A percentile compares a stretch with the other conserved stretches of the same genome.
Evolutionary conservation across 192 early-diverging fungal species (phyloP).

Genomic region (Rhizophlyctis rosea): DNA sequence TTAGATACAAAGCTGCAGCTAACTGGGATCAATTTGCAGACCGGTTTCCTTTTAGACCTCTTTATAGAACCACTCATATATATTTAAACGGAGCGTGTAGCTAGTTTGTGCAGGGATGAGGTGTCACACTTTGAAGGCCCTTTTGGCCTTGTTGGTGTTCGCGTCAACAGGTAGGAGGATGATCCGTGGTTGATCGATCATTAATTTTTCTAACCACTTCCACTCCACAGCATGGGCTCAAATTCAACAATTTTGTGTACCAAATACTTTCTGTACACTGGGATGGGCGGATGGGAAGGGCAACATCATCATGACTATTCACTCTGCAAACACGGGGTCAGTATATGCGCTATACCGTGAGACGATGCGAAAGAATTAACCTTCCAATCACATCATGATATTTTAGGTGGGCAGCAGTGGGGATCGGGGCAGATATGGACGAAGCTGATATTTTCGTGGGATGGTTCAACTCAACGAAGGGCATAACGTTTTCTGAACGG

Average conservation of each 20-base stretch:
- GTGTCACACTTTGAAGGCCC: no score
- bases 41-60: no score
- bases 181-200: neutral
- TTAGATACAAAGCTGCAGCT: no score
- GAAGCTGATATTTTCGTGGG: neutral
- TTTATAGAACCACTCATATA: no score
- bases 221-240: neutral
- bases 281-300: neutral
- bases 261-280: neutral
- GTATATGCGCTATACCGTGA: no score
- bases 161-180: no score
- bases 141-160: no score
- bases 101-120: no score
- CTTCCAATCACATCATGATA: no score
- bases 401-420: neutral
- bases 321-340: neutral
- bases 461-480: neutral
- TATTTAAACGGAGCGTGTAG: no score
- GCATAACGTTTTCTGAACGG: conserved; percentile 23
- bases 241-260: neutral
- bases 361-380: no score
- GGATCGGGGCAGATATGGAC: neutral
- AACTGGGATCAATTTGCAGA: no score
- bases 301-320: neutral
- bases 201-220: neutral